Percentiles rank a stretch among this genome's conserved stretches.
These are phyloP conservation scores for Pilasporangium apinafurcum DNA, from an alignment of 352 stramenopile genomes.

Conservation along the genomic window DNA sequence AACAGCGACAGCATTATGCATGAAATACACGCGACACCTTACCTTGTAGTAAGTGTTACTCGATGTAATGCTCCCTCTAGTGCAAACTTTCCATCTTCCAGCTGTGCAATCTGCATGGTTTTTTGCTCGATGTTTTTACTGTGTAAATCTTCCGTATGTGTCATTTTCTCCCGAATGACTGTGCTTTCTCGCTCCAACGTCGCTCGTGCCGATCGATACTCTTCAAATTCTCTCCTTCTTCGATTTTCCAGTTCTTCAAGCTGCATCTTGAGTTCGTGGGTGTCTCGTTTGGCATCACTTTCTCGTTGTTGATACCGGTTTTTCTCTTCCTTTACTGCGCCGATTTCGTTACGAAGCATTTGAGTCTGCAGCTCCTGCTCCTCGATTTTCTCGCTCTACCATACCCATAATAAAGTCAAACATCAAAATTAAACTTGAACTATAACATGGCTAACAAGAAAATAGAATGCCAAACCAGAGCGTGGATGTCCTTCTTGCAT, in stretches of 20 bases:
- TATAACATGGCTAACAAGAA: too few relatives aligned
- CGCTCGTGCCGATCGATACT: conserved; percentile 39
- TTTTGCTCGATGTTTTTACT: conserved; percentile 44
- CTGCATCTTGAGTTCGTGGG: conserved; percentile 58
- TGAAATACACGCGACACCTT: conserved; percentile 1
- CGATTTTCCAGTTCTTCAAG: conserved; percentile 63
- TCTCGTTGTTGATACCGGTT: conserved; percentile 58
- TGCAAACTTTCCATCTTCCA: conserved; percentile 59
- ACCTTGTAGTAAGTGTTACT: conserved; percentile 29
- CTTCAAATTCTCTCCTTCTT: conserved; percentile 61
- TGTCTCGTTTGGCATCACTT: conserved; percentile 41
- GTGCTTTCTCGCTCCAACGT: conserved; percentile 50
- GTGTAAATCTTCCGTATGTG: conserved; percentile 30
- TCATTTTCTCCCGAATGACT: conserved; percentile 47
- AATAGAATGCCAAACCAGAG: conserved; percentile 20
- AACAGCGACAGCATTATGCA: not conserved
- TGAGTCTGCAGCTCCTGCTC: conserved; percentile 41
- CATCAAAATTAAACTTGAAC: not conserved
- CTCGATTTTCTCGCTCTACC: conserved; percentile 44
- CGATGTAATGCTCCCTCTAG: conserved; percentile 53
- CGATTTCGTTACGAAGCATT: conserved; percentile 33
- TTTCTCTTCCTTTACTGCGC: conserved; percentile 46
- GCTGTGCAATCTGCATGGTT: conserved; percentile 37
- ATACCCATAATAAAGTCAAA: not conserved
- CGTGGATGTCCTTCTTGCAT: conserved; percentile 39